Evolutionary conservation across 192 early-diverging fungal genomes (phyloP).

Genomic region (Podila epigama): DNA sequence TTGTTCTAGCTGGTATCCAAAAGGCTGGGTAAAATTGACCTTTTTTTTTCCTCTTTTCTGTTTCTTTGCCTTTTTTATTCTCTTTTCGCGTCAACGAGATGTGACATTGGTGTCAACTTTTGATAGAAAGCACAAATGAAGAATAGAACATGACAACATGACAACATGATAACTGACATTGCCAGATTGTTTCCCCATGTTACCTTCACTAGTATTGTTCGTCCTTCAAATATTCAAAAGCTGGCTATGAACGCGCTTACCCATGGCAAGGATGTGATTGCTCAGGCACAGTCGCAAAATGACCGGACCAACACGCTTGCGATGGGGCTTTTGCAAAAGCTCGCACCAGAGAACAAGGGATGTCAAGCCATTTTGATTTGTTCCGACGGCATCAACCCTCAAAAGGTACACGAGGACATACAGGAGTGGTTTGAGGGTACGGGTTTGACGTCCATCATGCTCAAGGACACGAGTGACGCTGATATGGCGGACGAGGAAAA

Average conservation of each 20-base stretch:
- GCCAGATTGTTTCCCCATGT: too few species aligned
- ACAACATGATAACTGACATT: background rate
- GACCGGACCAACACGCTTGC: constrained; percentile 46
- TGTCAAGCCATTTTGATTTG: constrained; percentile 41
- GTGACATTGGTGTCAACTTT: too few species aligned
- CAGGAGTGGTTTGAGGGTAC: constrained; percentile 25
- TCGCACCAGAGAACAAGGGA: constrained; percentile 14
- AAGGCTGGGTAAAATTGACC: constrained; percentile 22
- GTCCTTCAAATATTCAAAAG: constrained; percentile 44
- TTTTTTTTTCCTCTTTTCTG: background rate
- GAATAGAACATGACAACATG: too few species aligned
- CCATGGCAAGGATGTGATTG: constrained; percentile 37
- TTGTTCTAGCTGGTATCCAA: constrained; percentile 15
- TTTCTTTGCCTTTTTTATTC: background rate
- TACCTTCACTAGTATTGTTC: constrained; percentile 2
- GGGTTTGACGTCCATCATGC: constrained; percentile 9
- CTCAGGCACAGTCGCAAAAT: constrained; percentile 42
- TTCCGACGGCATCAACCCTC: constrained; percentile 32
- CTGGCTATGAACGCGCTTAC: constrained; percentile 28
- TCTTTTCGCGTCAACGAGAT: too few species aligned
- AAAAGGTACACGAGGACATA: constrained; percentile 34
- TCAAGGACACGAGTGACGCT: constrained; percentile 4
- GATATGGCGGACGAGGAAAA: constrained; percentile 18
- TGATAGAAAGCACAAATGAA: too few species aligned
- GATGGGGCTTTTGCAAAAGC: constrained; percentile 28